These are phyloP conservation scores for Cladosporium sp. DNA, from an alignment of 2,329 filamentous ascomycete genomes.

Conservation along the genomic window DNA sequence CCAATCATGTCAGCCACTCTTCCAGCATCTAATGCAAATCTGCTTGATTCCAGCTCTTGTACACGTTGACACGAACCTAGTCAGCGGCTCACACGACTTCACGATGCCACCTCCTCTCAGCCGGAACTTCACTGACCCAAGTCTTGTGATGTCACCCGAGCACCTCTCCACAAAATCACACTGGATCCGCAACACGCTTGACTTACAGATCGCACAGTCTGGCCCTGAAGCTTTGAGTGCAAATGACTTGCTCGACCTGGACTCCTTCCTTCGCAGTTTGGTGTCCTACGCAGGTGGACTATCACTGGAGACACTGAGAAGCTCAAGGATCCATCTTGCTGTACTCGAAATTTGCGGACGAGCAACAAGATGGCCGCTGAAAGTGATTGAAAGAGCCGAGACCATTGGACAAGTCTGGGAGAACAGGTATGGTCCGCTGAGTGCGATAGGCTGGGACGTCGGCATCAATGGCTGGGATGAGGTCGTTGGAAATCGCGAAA, in stretches of 20 bases:
- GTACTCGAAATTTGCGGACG: conserved; percentile 40
- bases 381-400: conserved; percentile 43
- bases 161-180: conserved; percentile 1
- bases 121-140: conserved; percentile 2
- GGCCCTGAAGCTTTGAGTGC: conserved; percentile 40
- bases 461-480: conserved; percentile 40
- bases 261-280: conserved; percentile 14
- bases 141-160: not conserved
- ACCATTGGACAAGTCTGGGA: conserved; percentile 38
- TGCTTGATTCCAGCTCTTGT: not conserved
- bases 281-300: conserved; percentile 18
- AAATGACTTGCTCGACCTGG: conserved; percentile 33
- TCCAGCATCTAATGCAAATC: not conserved
- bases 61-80: not conserved
- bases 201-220: conserved; percentile 42
- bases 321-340: conserved; percentile 45
- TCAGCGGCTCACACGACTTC: not conserved
- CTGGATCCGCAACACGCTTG: conserved; percentile 48
- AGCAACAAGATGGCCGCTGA: conserved; percentile 45
- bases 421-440: not conserved
- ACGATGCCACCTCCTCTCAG: not conserved
- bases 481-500: conserved; percentile 37
- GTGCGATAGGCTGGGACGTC: conserved; percentile 31
- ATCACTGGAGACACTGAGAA: conserved; percentile 36
- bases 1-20: not conserved